Evolutionary conservation across 75 land plant species (phyloP), one percentile per base, ranked within the genome.

Genomic region (Cupressus sempervirens): DNA sequence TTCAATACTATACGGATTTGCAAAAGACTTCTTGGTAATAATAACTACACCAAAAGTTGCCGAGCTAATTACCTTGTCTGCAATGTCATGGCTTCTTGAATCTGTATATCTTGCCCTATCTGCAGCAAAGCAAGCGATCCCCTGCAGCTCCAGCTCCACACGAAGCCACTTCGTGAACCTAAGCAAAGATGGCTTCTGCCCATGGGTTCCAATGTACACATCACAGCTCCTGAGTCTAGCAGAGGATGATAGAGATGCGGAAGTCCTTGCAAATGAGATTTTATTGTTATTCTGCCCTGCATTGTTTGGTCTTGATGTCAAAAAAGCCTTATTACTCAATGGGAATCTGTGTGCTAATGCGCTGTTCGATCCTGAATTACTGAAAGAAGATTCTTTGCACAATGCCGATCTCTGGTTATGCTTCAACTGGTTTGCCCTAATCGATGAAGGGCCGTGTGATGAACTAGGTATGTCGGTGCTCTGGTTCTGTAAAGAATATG

Each of bases 161-260:
- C 92, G 90, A 48, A 97, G 90, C 99, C 99, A 97, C 34, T 91
- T 95, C 45, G 89, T 88, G 86, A 96, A 97, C 73, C 95, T 84
- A 29, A 93, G 80, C 85, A 95, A 87, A 41, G 88, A 82, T 79
- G 94, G 88, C 40, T 92, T 92, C 32, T 85, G 43, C 10, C 99
- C 99, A 90, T 93, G 92, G 77, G 90, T 84, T 3, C 97, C 94
- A 76, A 97, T 91, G 90, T 91, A 97, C 2, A 97, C 94, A 88
- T 97, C 99, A 87, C 90, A 95, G 76, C 88, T 95, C 77, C 94
- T 90, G 2, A 72, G 58, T 41, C 87, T 86, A 5, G 58, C 84
- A 15, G 86, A 86, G 7, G 93, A 88, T 30, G 92, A 88, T 40
- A 85, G 77, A 14, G 88, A 87, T 43, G 87, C 36, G 6, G 92